Evolutionary conservation across 768 basidiomycete species (phyloP), one percentile per base, ranked within the genome.

Genomic region (Gymnopilus dilepis): DNA sequence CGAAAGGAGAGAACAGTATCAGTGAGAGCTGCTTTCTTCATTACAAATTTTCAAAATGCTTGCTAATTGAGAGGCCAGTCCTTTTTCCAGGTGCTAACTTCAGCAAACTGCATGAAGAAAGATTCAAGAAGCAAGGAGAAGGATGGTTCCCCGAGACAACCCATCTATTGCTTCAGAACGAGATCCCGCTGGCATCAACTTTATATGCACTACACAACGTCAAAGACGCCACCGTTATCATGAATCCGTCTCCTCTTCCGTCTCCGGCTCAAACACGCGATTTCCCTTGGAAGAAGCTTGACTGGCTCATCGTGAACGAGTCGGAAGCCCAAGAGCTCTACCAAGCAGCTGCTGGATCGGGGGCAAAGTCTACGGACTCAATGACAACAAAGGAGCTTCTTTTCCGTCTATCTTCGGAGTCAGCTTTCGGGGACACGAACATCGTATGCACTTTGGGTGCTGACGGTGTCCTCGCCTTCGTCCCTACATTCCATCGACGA

Each of bases 211-310:
- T 74, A 37, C 67, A 65, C 51, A 71, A 64, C 34, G 72, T 73
- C 11, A 59, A 48, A 50, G 51, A 62, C 15, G 65, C 71, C 9
- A 69, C 69, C 1, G 78, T 78, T 0, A 73, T 87, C 56, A 79
- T 83, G 70, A 88, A 87, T 65, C 86, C 86, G 3, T 88, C 86
- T 0, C 86, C 86, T 1, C 76, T 87, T 67, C 84, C 82, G 1
- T 69, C 74, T 4, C 51, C 64, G 1, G 68, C 67, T 3, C 73
- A 85, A 59, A 73, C 86, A 19, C 64, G 59, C 3, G 62, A 59
- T 1, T 81, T 88, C 67, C 83, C 83, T 2, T 88, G 85, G 85
- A 56, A 70, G 24, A 72, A 76, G 43, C 70, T 88, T 8, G 71
- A 80, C 19, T 88, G 85, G 86, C 71, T 88, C 31, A 70, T 88